Conservation (phyloP, 1,139 yeast species). For the Lodderomyces elongisporus region DNA sequence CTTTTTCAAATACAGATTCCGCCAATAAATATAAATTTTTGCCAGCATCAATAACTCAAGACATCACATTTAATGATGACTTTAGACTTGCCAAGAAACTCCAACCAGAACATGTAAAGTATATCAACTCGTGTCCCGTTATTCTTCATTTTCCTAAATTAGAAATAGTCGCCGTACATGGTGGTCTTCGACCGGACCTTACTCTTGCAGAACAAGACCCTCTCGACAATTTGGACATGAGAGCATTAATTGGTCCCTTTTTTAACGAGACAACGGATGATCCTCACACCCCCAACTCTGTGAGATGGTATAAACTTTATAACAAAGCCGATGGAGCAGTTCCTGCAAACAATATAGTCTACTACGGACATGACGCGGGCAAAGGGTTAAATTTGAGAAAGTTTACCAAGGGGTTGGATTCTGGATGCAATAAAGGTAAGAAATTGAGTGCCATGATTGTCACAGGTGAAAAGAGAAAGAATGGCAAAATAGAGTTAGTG, state of each 20-base stretch:
- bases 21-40: neutral
- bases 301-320: conserved; percentile 65
- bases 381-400: conserved; percentile 63
- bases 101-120: conserved; percentile 56
- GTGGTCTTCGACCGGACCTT: conserved; percentile 66
- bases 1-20: neutral
- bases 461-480: conserved; percentile 5
- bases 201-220: conserved; percentile 58
- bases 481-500: conserved; percentile 3
- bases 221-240: conserved; percentile 54
- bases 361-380: conserved; percentile 87
- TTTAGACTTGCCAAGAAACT: conserved; percentile 55
- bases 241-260: conserved; percentile 56
- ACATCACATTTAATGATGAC: conserved; percentile 38
- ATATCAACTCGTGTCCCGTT: conserved; percentile 56
- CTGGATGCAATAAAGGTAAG: conserved; percentile 78
- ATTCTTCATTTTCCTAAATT: too few relatives aligned
- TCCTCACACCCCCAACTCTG: conserved; percentile 43
- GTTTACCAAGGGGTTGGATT: conserved; percentile 74
- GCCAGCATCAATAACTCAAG: neutral
- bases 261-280: conserved; percentile 51
- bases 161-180: conserved; percentile 74
- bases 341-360: conserved; percentile 42
- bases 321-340: conserved; percentile 43
- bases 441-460: conserved; percentile 58